These are phyloP conservation scores for Hygrophorus pudorinus DNA, from an alignment of 768 basidiomycete species.

Conservation along the genomic window DNA sequence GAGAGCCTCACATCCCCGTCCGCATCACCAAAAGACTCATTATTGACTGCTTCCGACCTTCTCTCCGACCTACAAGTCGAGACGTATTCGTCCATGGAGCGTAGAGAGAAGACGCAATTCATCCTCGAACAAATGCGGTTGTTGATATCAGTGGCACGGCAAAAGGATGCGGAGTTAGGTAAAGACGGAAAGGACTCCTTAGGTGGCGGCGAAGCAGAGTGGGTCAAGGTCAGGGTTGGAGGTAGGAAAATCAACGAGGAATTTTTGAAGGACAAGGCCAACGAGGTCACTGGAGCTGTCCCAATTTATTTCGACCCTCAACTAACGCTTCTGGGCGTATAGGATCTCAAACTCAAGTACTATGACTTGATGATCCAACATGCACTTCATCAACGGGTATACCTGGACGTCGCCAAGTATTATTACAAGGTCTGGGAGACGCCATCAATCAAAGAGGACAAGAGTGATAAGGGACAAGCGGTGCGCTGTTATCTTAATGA, in stretches of 20 bases:
- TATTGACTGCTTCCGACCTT: slow-evolving; percentile 84
- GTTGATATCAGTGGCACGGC: slow-evolving; percentile 62
- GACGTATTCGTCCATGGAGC: slow-evolving; percentile 98
- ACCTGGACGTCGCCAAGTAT: slow-evolving; percentile 90
- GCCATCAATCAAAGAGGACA: slow-evolving; percentile 83
- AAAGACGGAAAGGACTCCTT: slow-evolving; percentile 54
- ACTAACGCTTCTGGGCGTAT: slow-evolving; percentile 7
- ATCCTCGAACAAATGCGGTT: slow-evolving; percentile 97
- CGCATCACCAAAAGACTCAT: slow-evolving; percentile 50
- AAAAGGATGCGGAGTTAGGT: slow-evolving; percentile 62
- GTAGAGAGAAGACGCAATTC: slow-evolving; percentile 96
- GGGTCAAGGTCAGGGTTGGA: slow-evolving; percentile 87
- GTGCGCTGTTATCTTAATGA: slow-evolving; percentile 29
- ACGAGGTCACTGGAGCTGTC: slow-evolving; percentile 49
- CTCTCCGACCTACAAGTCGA: slow-evolving; percentile 95
- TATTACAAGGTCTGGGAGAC: slow-evolving; percentile 98
- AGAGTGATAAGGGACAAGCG: slow-evolving; percentile 52
- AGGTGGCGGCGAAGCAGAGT: slow-evolving; percentile 76
- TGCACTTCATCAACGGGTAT: slow-evolving; percentile 73
- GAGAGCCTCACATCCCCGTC: slow-evolving; percentile 52
- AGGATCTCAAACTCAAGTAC: slow-evolving; percentile 95
- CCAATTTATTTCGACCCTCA: not conserved
- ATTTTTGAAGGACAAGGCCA: slow-evolving; percentile 81
- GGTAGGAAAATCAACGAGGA: slow-evolving; percentile 90
- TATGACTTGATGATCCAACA: slow-evolving; percentile 97